phyloP scores from a whole-genome alignment of 352 stramenopile genomes.

The Pythium monospermum region DNA sequence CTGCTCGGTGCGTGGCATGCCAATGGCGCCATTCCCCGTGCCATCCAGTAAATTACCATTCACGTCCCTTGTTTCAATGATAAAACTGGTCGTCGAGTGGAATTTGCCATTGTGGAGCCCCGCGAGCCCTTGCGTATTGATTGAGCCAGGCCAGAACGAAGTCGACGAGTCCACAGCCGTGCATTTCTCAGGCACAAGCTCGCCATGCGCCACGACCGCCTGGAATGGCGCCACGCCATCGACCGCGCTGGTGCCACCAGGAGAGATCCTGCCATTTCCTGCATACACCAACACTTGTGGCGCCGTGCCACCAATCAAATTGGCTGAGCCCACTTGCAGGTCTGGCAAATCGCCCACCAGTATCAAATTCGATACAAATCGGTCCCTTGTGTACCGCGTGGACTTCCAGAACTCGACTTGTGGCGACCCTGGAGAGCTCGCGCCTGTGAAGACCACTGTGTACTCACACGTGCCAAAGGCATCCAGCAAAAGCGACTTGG shows the following conservation, averaged over 20 bases:
- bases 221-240: constrained; percentile 54
- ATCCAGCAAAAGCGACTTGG: constrained; percentile 25
- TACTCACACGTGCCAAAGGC: constrained; percentile 34
- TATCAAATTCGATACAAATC: constrained; percentile 35
- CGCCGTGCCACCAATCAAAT: constrained; percentile 29
- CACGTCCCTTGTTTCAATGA: constrained; percentile 90
- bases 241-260: constrained; percentile 23
- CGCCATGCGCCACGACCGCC: constrained; percentile 48
- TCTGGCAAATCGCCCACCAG: constrained; percentile 53
- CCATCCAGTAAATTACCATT: constrained; percentile 90
- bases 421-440: constrained; percentile 23
- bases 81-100: constrained; percentile 74
- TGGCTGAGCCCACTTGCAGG: constrained; percentile 21
- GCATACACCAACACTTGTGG: constrained; percentile 31
- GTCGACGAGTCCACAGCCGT: constrained; percentile 59
- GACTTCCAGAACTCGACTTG: constrained; percentile 75
- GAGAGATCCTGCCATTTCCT: constrained; percentile 29
- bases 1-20: constrained; percentile 71
- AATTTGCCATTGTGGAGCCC: constrained; percentile 64
- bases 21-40: constrained; percentile 46
- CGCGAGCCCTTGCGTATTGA: constrained; percentile 48
- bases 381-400: constrained; percentile 36
- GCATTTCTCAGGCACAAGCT: constrained; percentile 53
- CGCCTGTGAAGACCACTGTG: constrained; percentile 57
- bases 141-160: constrained; percentile 49